Conservation (phyloP, 2,329 filamentous ascomycete species). For the Zasmidium citrigriseum region DNA sequence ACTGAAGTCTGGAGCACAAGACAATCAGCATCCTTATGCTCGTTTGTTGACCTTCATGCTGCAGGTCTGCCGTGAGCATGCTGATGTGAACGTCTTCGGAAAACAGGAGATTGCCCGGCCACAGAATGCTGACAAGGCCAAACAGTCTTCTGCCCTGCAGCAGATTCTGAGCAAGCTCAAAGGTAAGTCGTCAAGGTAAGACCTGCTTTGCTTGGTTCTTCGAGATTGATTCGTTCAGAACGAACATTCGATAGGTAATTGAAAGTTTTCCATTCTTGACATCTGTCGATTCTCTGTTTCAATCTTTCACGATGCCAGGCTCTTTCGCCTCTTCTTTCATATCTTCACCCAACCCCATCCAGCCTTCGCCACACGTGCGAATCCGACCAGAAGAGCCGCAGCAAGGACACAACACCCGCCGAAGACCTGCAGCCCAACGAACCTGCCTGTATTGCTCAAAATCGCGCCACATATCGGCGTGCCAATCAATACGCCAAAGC, state of each 20-base stretch:
- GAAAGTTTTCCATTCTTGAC: too few relatives aligned
- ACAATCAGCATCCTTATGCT: background rate
- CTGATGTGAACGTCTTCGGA: background rate
- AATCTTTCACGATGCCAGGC: too few relatives aligned
- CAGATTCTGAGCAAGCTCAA: too few relatives aligned
- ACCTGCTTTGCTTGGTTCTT: too few relatives aligned
- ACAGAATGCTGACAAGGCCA: too few relatives aligned
- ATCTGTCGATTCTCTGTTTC: too few relatives aligned
- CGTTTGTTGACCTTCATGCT: background rate
- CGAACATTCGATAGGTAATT: too few relatives aligned
- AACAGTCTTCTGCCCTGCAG: too few relatives aligned
- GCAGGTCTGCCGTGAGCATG: background rate
- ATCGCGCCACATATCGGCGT: constrained; percentile 60
- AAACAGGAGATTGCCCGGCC: too few relatives aligned
- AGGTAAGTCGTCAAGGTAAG: too few relatives aligned
- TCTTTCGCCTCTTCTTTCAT: too few relatives aligned
- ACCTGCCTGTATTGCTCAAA: constrained; percentile 24
- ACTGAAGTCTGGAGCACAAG: background rate
- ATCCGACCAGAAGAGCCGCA: background rate
- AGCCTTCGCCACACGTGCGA: background rate
- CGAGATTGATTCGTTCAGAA: too few relatives aligned
- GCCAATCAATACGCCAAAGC: constrained; percentile 53
- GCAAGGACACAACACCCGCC: background rate
- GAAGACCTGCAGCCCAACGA: background rate
- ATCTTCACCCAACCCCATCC: background rate